phyloP scores from a whole-genome alignment of 148 eudicot genomes.

The Arctostaphylos glauca region DNA sequence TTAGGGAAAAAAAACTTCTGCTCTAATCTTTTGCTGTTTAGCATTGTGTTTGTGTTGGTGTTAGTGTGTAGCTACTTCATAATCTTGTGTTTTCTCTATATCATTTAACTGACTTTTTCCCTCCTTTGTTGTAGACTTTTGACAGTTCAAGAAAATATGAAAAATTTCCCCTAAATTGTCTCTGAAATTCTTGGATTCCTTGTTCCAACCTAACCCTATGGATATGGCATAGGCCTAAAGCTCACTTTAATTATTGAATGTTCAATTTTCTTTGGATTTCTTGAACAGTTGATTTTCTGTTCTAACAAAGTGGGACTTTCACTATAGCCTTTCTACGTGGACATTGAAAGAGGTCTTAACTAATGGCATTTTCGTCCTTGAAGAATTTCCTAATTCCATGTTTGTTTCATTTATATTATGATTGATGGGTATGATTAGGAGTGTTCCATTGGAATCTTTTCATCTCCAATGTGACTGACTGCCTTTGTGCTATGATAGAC shows the following conservation, averaged over 20 bases:
- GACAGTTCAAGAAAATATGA: conserved; percentile 22
- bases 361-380: neutral
- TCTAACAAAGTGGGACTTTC: too few relatives aligned
- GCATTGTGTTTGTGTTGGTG: conserved; percentile 12
- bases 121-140: conserved; percentile 21
- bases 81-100: conserved; percentile 18
- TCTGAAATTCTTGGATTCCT: conserved; percentile 5
- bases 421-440: too few relatives aligned
- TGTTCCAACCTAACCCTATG: too few relatives aligned
- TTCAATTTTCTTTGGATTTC: neutral
- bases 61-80: neutral
- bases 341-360: neutral
- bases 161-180: conserved; percentile 11
- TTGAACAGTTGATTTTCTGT: too few relatives aligned
- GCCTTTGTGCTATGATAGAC: too few relatives aligned
- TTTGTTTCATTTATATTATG: neutral
- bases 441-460: too few relatives aligned
- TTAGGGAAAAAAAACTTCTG: conserved; percentile 26
- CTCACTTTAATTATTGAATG: neutral
- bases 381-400: neutral
- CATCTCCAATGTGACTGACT: too few relatives aligned
- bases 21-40: conserved; percentile 23
- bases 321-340: neutral
- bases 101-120: conserved; percentile 12
- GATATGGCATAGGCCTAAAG: neutral